Conservation (phyloP, 2,329 filamentous ascomycete species). For the Anthostomella pinea region DNA sequence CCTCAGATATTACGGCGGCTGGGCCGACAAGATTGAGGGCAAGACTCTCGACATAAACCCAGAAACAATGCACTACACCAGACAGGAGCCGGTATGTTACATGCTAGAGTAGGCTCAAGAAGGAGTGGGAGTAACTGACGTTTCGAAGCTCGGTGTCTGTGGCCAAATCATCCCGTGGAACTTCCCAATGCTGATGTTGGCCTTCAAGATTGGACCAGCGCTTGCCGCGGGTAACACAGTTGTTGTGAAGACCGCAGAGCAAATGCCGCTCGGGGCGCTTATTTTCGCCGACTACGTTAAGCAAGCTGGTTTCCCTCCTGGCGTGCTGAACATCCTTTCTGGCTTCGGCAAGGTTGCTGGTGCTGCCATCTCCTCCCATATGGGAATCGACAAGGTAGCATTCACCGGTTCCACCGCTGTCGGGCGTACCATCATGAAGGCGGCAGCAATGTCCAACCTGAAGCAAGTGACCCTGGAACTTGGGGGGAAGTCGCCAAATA, state of each 20-base stretch:
- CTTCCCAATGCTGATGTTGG: slow-evolving; percentile 77
- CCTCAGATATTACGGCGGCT: slow-evolving; percentile 85
- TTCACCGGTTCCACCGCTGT: slow-evolving; percentile 77
- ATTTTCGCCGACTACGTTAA: slow-evolving; percentile 63
- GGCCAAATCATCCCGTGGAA: slow-evolving; percentile 91
- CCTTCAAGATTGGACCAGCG: slow-evolving; percentile 79
- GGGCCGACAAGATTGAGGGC: slow-evolving; percentile 88
- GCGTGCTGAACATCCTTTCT: slow-evolving; percentile 74
- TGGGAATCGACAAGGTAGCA: slow-evolving; percentile 79
- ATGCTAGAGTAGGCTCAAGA: background rate
- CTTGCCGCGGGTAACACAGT: slow-evolving; percentile 70
- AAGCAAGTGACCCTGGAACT: slow-evolving; percentile 82
- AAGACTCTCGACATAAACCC: slow-evolving; percentile 78
- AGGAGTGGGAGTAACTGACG: slow-evolving; percentile 4
- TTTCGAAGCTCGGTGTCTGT: slow-evolving; percentile 43
- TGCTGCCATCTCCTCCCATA: slow-evolving; percentile 71
- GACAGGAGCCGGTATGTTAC: slow-evolving; percentile 64
- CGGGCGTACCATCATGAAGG: slow-evolving; percentile 76
- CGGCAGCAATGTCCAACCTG: slow-evolving; percentile 71
- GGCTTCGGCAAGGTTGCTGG: slow-evolving; percentile 78
- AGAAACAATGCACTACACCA: slow-evolving; percentile 81
- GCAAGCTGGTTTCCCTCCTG: slow-evolving; percentile 75
- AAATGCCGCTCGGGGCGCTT: slow-evolving; percentile 70
- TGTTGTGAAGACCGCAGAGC: slow-evolving; percentile 73
- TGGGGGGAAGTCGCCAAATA: slow-evolving; percentile 78